Evolutionary conservation across 257 asterid species (phyloP).

Genomic region (Solanum bulbocastanum): DNA sequence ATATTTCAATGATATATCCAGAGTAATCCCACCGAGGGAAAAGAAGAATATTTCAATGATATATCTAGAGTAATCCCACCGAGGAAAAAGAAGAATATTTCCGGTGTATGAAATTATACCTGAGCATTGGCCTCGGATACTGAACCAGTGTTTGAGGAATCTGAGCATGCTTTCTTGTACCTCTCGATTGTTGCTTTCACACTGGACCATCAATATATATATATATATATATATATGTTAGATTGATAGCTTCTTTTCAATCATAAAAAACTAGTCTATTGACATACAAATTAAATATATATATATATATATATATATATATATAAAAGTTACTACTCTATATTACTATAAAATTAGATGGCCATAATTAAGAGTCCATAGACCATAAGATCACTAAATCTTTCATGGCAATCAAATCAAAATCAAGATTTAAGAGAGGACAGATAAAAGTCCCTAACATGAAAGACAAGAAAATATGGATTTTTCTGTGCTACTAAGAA

Average conservation of each 20-base stretch:
- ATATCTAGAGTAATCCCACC: background rate
- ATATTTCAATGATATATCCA: background rate
- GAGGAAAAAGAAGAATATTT: background rate
- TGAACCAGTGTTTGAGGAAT: slow-evolving; percentile 56
- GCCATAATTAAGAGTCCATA: background rate
- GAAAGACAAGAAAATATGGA: background rate
- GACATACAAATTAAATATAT: background rate
- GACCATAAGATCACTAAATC: background rate
- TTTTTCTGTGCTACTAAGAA: background rate
- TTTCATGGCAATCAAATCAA: background rate
- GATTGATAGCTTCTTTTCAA: background rate
- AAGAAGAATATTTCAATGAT: background rate
- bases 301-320: background rate
- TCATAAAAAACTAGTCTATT: background rate
- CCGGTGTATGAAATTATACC: slow-evolving; percentile 22
- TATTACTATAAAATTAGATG: background rate
- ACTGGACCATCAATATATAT: slow-evolving; percentile 24
- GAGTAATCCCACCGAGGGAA: background rate
- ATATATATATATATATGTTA: background rate
- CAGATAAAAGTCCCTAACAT: background rate
- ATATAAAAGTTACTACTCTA: background rate
- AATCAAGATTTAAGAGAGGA: background rate
- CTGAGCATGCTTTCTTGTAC: slow-evolving; percentile 90
- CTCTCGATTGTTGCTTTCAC: slow-evolving; percentile 87
- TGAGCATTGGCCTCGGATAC: slow-evolving; percentile 85